Evolutionary conservation across 768 basidiomycete species (phyloP), one percentile per base, ranked within the genome.

Genomic region (Pleurotus cornucopiae): DNA sequence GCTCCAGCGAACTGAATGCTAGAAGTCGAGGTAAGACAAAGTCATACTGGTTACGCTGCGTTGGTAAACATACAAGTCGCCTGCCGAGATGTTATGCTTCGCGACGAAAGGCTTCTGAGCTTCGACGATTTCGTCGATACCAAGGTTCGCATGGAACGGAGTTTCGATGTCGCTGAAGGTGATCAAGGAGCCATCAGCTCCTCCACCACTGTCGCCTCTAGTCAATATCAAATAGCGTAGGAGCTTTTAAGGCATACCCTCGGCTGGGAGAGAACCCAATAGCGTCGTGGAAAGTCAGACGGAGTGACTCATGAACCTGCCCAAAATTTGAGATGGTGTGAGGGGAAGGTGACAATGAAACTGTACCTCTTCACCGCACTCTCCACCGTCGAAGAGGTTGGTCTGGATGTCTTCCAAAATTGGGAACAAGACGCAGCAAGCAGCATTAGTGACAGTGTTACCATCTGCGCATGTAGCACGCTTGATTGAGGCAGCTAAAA

Each of bases 281-380:
- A 21, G 75, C 72, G 55, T 76, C 76, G 60, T 77, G 72, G 67
- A 73, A 73, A 6, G 69, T 62, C 38, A 73, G 59, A 20, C 72
- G 63, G 43, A 73, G 67, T 38, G 69, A 63, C 46, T 67, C 63
- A 23, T 66, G 67, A 38, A 58, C 69, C 67, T 44, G 14, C 14
- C 13, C 3, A 13, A 44, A 13, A 6, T 7, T 20, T 14, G 16
- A 2, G 38, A 40, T 12, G 49, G n/a, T 16, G n/a, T 44, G 7
- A 55, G 4, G 58, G 51, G 43, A 11, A 55, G 5, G 60, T 54
- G 43, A 4, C 6, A n/a, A 16, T 16, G 43, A n/a, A n/a, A 4
- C 11, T 23, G 5, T 39, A 64, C 67, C 52, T 62, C 66, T 57
- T 67, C 65, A 25, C 64, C 66, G 41, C 68, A 69, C 54, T 65